Conservation (phyloP, 257 asterid genomes). For the Plantago ovata region DNA sequence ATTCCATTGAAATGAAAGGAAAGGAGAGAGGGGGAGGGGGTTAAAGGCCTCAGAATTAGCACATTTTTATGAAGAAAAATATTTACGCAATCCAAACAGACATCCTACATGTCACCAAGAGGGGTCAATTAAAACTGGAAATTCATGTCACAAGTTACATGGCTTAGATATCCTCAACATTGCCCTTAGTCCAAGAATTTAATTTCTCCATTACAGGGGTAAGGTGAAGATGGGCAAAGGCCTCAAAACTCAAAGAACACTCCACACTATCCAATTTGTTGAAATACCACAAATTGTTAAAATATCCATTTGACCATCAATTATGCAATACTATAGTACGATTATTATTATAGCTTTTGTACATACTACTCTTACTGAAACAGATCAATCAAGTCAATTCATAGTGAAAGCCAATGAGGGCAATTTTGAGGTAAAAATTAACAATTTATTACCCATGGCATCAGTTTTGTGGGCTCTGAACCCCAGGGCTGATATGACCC, state of each 20-base stretch:
- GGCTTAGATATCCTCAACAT: too few species aligned
- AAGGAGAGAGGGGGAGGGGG: not conserved
- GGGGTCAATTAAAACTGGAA: not conserved
- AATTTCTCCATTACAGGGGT: too few species aligned
- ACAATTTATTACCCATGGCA: constrained; percentile 80
- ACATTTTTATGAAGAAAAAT: too few species aligned
- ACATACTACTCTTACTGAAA: not conserved
- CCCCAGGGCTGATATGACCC: constrained; percentile 80
- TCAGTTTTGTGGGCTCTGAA: constrained; percentile 83
- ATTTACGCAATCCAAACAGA: not conserved
- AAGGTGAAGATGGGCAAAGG: too few species aligned
- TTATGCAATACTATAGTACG: too few species aligned
- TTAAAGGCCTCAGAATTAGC: too few species aligned
- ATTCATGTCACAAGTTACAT: not conserved
- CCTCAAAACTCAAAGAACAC: too few species aligned
- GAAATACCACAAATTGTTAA: constrained; percentile 20
- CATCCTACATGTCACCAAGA: not conserved
- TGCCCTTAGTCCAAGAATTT: too few species aligned
- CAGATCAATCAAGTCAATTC: constrained; percentile 4
- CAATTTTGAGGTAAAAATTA: not conserved
- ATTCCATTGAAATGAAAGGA: too few species aligned
- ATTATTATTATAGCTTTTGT: constrained; percentile 16
- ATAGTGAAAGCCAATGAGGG: constrained; percentile 8
- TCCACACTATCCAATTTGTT: not conserved
- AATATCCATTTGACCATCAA: constrained; percentile 23